Evolutionary conservation across 2,329 filamentous ascomycete species (phyloP), one percentile per base, ranked within the genome.

Genomic region (Fragosphaeria purpurea): DNA sequence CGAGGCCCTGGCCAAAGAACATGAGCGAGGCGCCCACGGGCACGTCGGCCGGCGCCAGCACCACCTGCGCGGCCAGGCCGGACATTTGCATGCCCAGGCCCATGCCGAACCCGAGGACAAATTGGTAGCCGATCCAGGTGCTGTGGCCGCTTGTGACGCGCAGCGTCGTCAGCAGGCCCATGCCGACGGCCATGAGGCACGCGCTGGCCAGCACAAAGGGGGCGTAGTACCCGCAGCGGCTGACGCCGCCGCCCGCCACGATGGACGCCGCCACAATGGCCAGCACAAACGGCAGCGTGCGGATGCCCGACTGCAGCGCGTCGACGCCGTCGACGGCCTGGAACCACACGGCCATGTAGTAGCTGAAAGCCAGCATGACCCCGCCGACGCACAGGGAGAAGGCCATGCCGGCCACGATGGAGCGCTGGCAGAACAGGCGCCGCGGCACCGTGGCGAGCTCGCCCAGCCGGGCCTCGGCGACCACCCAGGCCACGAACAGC

Each of bases 381-480:
- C 32, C 41, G 5, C 47, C 47, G 12, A 44, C 32, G 47, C 33
- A 44, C 32, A 44, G 22, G 41, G 32, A 37, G 22, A 44, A 49
- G n/a, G 12, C 8, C 32, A 44, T 9, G 40, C 32, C 47, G 8
- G 32, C 47, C 8, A 31, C 22, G 41, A 49, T 44, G n/a, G 11
- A 65, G 2, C 71, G 67, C 22, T 67, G 57, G 22, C 57, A 61
- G 48, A 72, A 54, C 45, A 74, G 60, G 0, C 66, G 65, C 1
- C 63, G 63, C 4, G 70, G 70, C 2, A 74, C 57, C 1, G 68
- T 71, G 2, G 67, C 69, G 2, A 56, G 57, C 4, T 70, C 65
- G n/a, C 57, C 53, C 6, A 61, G 58, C 56, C 58, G 62, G 46
- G 61, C 50, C 53, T 71, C 66, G 6, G 67, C 54, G 12, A 31